Evolutionary conservation across 352 stramenopile genomes (phyloP), one percentile per base, ranked within the genome.

Genomic region (Phytopythium chamaehyphon): DNA sequence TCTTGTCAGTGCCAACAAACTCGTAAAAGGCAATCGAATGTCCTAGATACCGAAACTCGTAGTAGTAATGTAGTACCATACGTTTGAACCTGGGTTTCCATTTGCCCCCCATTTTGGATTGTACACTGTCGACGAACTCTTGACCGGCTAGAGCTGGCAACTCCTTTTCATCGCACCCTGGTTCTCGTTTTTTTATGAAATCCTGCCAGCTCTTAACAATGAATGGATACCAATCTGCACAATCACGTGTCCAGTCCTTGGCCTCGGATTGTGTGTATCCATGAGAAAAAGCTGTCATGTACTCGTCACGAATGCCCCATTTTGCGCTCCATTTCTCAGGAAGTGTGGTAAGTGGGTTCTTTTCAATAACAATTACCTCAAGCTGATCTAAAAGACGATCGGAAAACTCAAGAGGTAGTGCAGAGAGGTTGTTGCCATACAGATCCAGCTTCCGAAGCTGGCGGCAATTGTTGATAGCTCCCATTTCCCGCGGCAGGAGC

Each of bases 21-120:
- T 70, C 64, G 19, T 80, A 59, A 8, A 79, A 79, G 24, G 66
- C 36, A 1, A 70, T 59, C 7, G 59, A 47, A 26, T 91, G 80
- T 0, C 80, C 80, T 1, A 83, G 3, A 59, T 84, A 59, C 56
- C 82, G 84, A 47, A 88, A 89, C 51, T 91, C 80, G 53, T 86
- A 91, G 42, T 76, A 89, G 46, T 81, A 86, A 26, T 84, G 59
- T 1, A 68, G 71, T 39, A 83, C 73, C 21, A 86, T 55, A 2
- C 75, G 71, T 24, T 77, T 55, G 46, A 81, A 86, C 6, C 73
- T 71, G 37, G 52, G 36, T 42, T 88, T 68, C 77, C 80, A 91
- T 16, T 22, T 36, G 3, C 59, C 37, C 28, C 54, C 59, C 44
- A 88, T 68, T 6, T 26, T 53, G 3, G 37, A 16, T 18, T 59